Evolutionary conservation across 2,329 filamentous ascomycete species (phyloP).

Genomic region (Emericellopsis cladophorae): DNA sequence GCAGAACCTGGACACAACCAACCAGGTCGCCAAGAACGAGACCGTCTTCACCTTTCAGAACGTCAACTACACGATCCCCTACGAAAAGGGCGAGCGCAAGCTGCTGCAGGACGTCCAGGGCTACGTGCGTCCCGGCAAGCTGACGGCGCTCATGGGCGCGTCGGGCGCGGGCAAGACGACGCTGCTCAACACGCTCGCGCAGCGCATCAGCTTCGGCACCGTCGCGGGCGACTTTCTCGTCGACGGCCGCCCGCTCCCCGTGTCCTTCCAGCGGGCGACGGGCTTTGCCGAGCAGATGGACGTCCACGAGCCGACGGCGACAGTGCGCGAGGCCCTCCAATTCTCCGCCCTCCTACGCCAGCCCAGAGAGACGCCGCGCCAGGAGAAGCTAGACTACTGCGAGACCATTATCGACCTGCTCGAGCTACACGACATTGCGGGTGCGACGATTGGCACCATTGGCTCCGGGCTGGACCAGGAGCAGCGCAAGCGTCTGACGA

Average conservation of each 20-base stretch:
- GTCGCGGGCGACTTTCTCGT: constrained; percentile 70
- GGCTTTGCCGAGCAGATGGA: constrained; percentile 57
- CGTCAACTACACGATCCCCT: constrained; percentile 35
- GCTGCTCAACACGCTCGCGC: constrained; percentile 59
- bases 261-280: constrained; percentile 68
- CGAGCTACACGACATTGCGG: constrained; percentile 55
- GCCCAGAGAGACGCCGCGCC: constrained; percentile 36
- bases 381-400: constrained; percentile 56
- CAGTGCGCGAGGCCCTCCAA: constrained; percentile 51
- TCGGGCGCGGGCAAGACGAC: constrained; percentile 58
- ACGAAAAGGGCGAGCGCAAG: constrained; percentile 51
- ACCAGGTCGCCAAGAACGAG: constrained; percentile 48
- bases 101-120: constrained; percentile 68
- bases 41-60: constrained; percentile 40
- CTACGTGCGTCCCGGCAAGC: constrained; percentile 71
- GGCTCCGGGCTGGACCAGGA: constrained; percentile 49
- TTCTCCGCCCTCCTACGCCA: constrained; percentile 56
- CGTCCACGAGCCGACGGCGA: constrained; percentile 53
- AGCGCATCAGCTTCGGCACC: constrained; percentile 64
- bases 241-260: constrained; percentile 57
- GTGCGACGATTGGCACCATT: constrained; percentile 47
- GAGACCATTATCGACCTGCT: constrained; percentile 57
- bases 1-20: constrained; percentile 16
- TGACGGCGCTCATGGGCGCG: constrained; percentile 66
- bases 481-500: constrained; percentile 43